Evolutionary conservation across 495 filamentous ascomycete species (phyloP), one percentile per base, ranked within the genome.

Genomic region (Letharia columbiana): DNA sequence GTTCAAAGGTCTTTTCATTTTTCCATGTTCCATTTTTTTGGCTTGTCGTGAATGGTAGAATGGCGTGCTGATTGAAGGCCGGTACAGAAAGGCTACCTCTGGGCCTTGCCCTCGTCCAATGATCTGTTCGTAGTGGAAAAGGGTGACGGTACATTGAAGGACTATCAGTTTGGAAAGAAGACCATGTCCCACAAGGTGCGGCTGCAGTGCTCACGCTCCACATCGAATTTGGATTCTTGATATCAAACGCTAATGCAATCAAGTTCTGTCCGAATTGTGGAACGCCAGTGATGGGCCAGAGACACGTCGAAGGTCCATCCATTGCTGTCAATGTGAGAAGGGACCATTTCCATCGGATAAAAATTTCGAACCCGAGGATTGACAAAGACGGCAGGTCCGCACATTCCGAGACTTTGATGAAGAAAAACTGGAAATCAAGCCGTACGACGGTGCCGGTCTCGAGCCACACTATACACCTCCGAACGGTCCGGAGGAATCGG

Each of bases 101-200:
- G 64, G 56, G 42, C 13, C 44, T 39, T n/a, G n/a, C 56, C 40
- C 31, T 9, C 54, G 31, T 58, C 63, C 13, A 33, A 8, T 11
- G 56, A 65, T 65, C 23, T 23, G 42, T 65, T 65, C 28, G 63
- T 65, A 12, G 63, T 65, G 15, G 64, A 61, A 7, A 66, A 66
- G 35, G 64, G 57, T 41, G 44, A 66, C 10, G 64, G 56, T 13
- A 66, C 64, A 12, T 28, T 66, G 42, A 50, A 61, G 58, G n/a
- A 45, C 17, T 66, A 66, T 42, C n/a, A n/a, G 2, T 61, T 60
- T 52, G 57, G 57, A 4, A 60, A 35, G 0, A 60, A 61, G 39
- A 50, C 20, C 1, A 20, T 41, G 64, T 18, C 18, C 23, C 31
- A 66, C 17, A 50, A 64, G 63, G 39, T 64, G 12, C 50, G 39